Evolutionary conservation across 2,329 filamentous ascomycete species (phyloP), one percentile per base, ranked within the genome.

Genomic region (Aspergillus fischeri): DNA sequence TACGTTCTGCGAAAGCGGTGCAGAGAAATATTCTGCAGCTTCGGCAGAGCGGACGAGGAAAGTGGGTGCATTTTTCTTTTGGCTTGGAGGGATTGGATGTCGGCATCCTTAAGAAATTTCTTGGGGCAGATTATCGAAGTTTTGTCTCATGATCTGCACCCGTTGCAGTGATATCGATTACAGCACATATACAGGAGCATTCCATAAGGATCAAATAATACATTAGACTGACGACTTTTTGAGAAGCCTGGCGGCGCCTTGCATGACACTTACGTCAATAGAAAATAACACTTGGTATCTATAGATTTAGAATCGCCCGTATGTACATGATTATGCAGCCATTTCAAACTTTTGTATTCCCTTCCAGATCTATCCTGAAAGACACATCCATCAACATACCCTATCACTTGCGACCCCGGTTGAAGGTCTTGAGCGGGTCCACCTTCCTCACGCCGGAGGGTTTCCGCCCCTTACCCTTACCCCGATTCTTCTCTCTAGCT

Each of bases 391-490:
- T 21, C 41, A 44, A n/a, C 41, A 21, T 10, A 28, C 27, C 14
- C 50, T 38, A 20, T 65, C 65, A 73, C 60, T 72, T 74, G 51
- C 67, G 63, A 4, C 69, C 70, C 65, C 82, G 84, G 73, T 91
- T 96, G 74, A 97, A 94, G 8, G 89, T 92, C 80, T 93, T 95
- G 70, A 97, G 78, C 6, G 93, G 92, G 78, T 97, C 91, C 53
- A 84, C 78, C 74, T 88, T 93, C 67, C 62, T 59, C 24, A 56
- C 62, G 1, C 86, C 81, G 28, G 66, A 63, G 35, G 76, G 76
- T 71, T 83, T 85, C 64, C 77, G 81, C 44, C 76, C 77, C 60
- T 76, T 77, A 14, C 75, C 77, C 66, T 70, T 74, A 7, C 63
- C 67, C 45, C 75, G 76, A 61, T 78, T 79, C 64, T 70, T 75